phyloP scores from a whole-genome alignment of 1,284 basidiomycete species.

The Rhodotorula sp. region DNA sequence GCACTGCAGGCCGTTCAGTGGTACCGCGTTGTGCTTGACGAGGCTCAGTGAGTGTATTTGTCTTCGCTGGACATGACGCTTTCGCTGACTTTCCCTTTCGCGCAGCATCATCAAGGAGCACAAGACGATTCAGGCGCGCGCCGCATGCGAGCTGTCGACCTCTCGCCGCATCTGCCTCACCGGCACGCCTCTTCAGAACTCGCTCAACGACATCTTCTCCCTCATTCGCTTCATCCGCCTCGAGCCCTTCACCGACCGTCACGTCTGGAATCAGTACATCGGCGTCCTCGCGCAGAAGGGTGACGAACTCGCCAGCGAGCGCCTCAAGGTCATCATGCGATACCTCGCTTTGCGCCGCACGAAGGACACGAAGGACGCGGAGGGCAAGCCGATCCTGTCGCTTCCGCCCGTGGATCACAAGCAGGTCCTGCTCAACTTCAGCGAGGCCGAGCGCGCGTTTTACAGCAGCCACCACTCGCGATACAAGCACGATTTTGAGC shows the following conservation, averaged over 20 bases:
- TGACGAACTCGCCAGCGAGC: slow-evolving; percentile 83
- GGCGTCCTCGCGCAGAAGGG: slow-evolving; percentile 65
- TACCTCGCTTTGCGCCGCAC: slow-evolving; percentile 93
- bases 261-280: slow-evolving; percentile 88
- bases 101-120: slow-evolving; percentile 92
- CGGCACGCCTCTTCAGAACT: slow-evolving; percentile 98
- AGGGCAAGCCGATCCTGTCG: slow-evolving; percentile 79
- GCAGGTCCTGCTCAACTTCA: slow-evolving; percentile 79
- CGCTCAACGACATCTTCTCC: slow-evolving; percentile 95
- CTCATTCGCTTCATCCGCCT: slow-evolving; percentile 93
- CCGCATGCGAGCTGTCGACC: slow-evolving; percentile 90
- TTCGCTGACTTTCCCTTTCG: not conserved
- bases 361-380: slow-evolving; percentile 78
- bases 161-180: slow-evolving; percentile 91
- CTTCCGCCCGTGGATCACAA: slow-evolving; percentile 85
- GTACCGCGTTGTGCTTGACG: slow-evolving; percentile 97
- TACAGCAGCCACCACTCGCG: slow-evolving; percentile 83
- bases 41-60: slow-evolving; percentile 79
- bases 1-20: slow-evolving; percentile 94
- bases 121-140: slow-evolving; percentile 86
- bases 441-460: slow-evolving; percentile 74
- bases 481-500: slow-evolving; percentile 85
- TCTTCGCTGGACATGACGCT: not conserved
- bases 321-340: slow-evolving; percentile 96
- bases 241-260: slow-evolving; percentile 88